Percentiles rank a stretch among this genome's conserved stretches.
These are phyloP conservation scores for Podaxis sp. DNA, from an alignment of 768 basidiomycete species.

Conservation along the genomic window DNA sequence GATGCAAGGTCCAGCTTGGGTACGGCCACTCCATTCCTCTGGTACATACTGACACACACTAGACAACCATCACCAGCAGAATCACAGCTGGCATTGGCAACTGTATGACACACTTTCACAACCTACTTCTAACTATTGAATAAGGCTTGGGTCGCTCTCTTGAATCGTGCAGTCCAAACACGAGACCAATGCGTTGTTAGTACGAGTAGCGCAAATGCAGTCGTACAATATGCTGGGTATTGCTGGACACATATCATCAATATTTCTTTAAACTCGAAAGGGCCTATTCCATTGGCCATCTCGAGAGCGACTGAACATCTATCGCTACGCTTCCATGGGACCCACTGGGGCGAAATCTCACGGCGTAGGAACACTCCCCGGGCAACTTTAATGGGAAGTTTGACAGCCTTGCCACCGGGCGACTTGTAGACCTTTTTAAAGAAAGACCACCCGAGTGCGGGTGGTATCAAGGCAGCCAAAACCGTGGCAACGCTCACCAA, in stretches of 20 bases:
- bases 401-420: no score
- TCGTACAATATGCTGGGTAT: neutral
- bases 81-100: neutral
- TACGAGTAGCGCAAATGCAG: neutral
- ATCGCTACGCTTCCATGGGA: neutral
- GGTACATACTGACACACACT: neutral
- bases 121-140: neutral
- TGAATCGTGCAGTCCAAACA: neutral
- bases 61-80: neutral
- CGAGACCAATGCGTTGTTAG: neutral
- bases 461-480: no score
- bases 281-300: neutral
- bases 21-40: neutral
- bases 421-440: no score
- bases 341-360: neutral
- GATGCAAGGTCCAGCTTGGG: neutral
- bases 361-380: neutral
- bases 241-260: neutral
- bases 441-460: no score
- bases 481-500: no score
- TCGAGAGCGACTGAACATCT: neutral
- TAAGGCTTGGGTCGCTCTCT: neutral
- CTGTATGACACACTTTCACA: neutral
- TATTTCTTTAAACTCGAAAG: neutral
- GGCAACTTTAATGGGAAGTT: no score